A percentile compares a stretch with the other conserved stretches of the same genome.
Evolutionary conservation across 2,329 filamentous ascomycete species (phyloP).

Genomic region (Calonectria fujianensis): DNA sequence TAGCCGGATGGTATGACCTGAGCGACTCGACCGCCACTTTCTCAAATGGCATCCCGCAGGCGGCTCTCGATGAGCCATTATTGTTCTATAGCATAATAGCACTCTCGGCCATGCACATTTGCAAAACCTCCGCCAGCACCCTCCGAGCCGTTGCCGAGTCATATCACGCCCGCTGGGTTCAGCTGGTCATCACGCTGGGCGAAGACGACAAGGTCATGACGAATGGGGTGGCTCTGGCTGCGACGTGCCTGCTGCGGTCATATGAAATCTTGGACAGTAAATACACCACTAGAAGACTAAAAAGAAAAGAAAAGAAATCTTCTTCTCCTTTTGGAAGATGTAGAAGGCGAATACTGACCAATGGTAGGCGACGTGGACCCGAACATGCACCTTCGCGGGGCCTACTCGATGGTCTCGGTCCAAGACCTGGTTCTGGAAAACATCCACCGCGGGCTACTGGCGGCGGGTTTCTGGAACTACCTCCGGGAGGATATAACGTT

Average conservation of each 20-base stretch:
- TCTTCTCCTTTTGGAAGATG: background rate
- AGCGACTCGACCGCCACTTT: constrained; percentile 63
- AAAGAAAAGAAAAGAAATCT: background rate
- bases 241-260: constrained; percentile 68
- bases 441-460: constrained; percentile 55
- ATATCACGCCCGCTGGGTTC: constrained; percentile 64
- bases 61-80: constrained; percentile 63
- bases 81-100: constrained; percentile 67
- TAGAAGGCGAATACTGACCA: constrained; percentile 21
- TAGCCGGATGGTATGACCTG: constrained; percentile 69
- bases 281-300: constrained; percentile 27
- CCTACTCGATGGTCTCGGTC: constrained; percentile 65
- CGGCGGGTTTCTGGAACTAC: constrained; percentile 71
- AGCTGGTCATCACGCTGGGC: constrained; percentile 61
- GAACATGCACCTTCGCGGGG: constrained; percentile 67
- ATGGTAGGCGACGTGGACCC: constrained; percentile 61
- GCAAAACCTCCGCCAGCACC: constrained; percentile 56
- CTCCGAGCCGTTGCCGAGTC: constrained; percentile 58
- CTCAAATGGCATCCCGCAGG: constrained; percentile 57
- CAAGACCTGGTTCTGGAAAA: constrained; percentile 50
- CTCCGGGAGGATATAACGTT: constrained; percentile 72
- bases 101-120: constrained; percentile 65
- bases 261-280: constrained; percentile 69
- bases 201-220: constrained; percentile 55
- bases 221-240: constrained; percentile 65